Percentiles rank a stretch among this genome's conserved stretches.
phyloP scores from a whole-genome alignment of 2,329 filamentous ascomycete genomes.

The Claviceps sp. region DNA sequence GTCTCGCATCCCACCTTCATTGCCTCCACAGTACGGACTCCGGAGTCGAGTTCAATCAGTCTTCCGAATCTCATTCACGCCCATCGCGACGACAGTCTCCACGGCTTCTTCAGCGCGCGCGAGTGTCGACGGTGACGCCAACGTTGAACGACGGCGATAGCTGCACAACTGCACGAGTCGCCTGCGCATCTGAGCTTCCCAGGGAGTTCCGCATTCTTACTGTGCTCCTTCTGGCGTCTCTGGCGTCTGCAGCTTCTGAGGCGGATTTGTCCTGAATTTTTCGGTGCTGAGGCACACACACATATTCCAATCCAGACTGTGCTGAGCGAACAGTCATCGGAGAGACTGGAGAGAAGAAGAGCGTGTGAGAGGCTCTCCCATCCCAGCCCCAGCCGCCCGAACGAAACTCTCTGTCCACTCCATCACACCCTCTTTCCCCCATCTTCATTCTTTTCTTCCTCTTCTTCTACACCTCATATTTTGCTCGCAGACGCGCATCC shows the following conservation, averaged over 20 bases:
- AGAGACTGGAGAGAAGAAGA: background rate
- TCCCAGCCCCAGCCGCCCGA: conserved; percentile 10
- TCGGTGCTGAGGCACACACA: conserved; percentile 5
- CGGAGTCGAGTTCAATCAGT: conserved; percentile 1
- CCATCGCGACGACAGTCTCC: conserved; percentile 14
- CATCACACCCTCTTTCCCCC: conserved; percentile 6
- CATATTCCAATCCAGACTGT: background rate
- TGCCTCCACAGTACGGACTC: conserved; percentile 3
- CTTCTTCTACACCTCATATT: background rate
- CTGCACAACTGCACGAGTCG: background rate
- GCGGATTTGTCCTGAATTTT: background rate
- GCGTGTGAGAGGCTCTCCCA: conserved; percentile 2
- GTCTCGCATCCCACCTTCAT: conserved; percentile 4
- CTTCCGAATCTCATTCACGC: conserved; percentile 9
- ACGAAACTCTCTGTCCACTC: conserved; percentile 6
- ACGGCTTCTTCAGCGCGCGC: conserved; percentile 12
- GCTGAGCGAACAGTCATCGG: background rate
- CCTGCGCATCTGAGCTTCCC: background rate
- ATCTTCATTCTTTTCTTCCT: conserved; percentile 5
- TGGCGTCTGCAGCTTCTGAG: background rate
- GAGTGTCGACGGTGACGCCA: conserved; percentile 10
- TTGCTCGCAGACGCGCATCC: conserved; percentile 2
- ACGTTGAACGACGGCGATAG: conserved; percentile 4
- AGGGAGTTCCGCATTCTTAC: background rate
- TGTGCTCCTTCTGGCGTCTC: background rate